These are phyloP conservation scores for Phyllostachys edulis DNA, from an alignment of 176 grass and related monocot genomes.

Conservation along the genomic window DNA sequence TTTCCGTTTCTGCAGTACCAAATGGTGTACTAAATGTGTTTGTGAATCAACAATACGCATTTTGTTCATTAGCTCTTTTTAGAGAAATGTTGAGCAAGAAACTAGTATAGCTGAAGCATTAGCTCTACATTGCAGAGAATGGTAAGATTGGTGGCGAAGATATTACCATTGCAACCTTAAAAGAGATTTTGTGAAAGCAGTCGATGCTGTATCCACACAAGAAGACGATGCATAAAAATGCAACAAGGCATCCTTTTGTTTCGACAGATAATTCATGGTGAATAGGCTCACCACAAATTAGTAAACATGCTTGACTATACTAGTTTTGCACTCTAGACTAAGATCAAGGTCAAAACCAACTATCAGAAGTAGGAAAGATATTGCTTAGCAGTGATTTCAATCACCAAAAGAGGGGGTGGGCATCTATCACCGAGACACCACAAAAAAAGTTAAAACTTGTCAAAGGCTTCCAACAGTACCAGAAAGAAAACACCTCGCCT, in stretches of 20 bases:
- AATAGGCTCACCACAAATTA: not conserved
- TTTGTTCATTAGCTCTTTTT: too few species aligned
- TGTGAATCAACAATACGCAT: too few species aligned
- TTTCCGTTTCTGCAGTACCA: too few species aligned
- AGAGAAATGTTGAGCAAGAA: too few species aligned
- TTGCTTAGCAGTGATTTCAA: too few species aligned
- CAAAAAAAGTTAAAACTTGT: not conserved
- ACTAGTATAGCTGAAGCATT: too few species aligned
- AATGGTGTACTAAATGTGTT: too few species aligned
- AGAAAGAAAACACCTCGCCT: not conserved
- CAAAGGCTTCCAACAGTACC: constrained; percentile 4
- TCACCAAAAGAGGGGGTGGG: not conserved
- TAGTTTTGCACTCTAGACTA: not conserved
- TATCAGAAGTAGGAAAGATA: not conserved
- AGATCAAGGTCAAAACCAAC: not conserved
- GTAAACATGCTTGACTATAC: not conserved
- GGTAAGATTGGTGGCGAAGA: not conserved
- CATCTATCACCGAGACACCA: not conserved
- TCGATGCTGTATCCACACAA: not conserved
- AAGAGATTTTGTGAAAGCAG: not conserved
- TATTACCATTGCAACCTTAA: not conserved
- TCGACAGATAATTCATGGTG: not conserved
- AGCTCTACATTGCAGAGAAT: not conserved
- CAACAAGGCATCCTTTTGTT: not conserved
- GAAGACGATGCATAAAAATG: not conserved